Evolutionary conservation across 2,329 filamentous ascomycete species (phyloP).

Genomic region (Monosporascus cannonballus): DNA sequence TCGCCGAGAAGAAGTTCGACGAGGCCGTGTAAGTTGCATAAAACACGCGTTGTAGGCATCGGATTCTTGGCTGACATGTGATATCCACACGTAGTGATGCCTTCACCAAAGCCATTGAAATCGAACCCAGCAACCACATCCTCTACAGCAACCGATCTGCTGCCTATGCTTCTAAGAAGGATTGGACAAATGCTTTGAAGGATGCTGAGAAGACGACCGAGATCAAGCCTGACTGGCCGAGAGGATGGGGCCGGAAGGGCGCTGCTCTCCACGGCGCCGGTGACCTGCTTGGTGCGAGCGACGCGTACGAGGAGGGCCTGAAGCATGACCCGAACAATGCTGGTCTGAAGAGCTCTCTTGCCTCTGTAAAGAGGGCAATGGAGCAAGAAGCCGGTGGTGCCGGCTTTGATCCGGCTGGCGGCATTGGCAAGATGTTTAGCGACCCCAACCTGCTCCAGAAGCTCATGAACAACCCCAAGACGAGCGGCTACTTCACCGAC

Average conservation of each 20-base stretch:
- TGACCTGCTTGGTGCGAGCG: conserved; percentile 76
- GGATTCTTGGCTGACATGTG: neutral
- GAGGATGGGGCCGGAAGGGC: conserved; percentile 92
- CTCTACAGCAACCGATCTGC: conserved; percentile 96
- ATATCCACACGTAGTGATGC: conserved; percentile 60
- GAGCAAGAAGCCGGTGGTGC: conserved; percentile 58
- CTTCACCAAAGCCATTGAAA: conserved; percentile 85
- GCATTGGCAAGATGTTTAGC: conserved; percentile 88
- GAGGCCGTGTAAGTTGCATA: conserved; percentile 74
- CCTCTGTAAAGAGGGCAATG: conserved; percentile 81
- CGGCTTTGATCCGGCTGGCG: conserved; percentile 60
- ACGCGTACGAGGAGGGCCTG: conserved; percentile 90
- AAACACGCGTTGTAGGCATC: neutral
- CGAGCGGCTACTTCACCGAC: conserved; percentile 72
- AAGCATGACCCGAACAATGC: conserved; percentile 90
- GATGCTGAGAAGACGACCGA: conserved; percentile 92
- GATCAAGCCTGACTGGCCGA: conserved; percentile 96
- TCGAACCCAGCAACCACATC: conserved; percentile 88
- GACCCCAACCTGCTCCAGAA: conserved; percentile 88
- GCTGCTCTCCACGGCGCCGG: conserved; percentile 83
- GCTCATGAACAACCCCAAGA: conserved; percentile 92
- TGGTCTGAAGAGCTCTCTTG: conserved; percentile 83
- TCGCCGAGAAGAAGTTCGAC: conserved; percentile 93
- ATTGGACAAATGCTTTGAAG: conserved; percentile 76
- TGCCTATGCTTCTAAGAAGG: conserved; percentile 78